Evolutionary conservation across 805 yeast genomes (phyloP).

Genomic region (Metschnikowia chrysomelidarum): DNA sequence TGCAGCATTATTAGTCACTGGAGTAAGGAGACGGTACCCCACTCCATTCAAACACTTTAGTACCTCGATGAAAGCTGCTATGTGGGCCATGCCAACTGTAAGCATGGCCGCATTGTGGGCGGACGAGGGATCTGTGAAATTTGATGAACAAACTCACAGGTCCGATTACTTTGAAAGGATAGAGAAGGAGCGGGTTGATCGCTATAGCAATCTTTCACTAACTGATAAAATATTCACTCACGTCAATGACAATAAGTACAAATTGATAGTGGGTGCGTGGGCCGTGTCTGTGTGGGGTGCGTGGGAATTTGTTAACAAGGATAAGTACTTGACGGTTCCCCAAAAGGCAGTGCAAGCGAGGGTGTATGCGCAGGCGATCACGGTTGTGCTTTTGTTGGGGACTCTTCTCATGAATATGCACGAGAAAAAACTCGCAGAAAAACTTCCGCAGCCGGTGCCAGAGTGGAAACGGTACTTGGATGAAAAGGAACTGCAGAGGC

Average conservation of each 20-base stretch:
- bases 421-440: slow-evolving; percentile 52
- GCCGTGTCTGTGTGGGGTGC: slow-evolving; percentile 79
- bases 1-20: slow-evolving; percentile 54
- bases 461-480: slow-evolving; percentile 35
- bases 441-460: slow-evolving; percentile 33
- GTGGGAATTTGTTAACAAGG: slow-evolving; percentile 70
- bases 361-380: slow-evolving; percentile 85
- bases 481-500: slow-evolving; percentile 22
- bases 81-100: slow-evolving; percentile 67
- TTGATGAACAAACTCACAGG: slow-evolving; percentile 62
- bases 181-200: slow-evolving; percentile 44
- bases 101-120: slow-evolving; percentile 60
- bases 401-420: slow-evolving; percentile 65
- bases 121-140: slow-evolving; percentile 66
- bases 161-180: slow-evolving; percentile 40
- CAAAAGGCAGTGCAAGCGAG: slow-evolving; percentile 87
- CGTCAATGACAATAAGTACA: slow-evolving; percentile 57
- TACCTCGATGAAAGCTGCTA: slow-evolving; percentile 52
- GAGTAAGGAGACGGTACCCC: slow-evolving; percentile 35
- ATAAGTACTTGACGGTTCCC: slow-evolving; percentile 67
- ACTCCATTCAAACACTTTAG: slow-evolving; percentile 43
- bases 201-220: slow-evolving; percentile 51
- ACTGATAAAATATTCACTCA: slow-evolving; percentile 50
- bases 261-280: slow-evolving; percentile 71
- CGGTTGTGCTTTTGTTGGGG: slow-evolving; percentile 67